Percentiles rank a stretch among this genome's conserved stretches.
Conservation (phyloP, 2,329 filamentous ascomycete species). For the Aureobasidium mangrovei region DNA sequence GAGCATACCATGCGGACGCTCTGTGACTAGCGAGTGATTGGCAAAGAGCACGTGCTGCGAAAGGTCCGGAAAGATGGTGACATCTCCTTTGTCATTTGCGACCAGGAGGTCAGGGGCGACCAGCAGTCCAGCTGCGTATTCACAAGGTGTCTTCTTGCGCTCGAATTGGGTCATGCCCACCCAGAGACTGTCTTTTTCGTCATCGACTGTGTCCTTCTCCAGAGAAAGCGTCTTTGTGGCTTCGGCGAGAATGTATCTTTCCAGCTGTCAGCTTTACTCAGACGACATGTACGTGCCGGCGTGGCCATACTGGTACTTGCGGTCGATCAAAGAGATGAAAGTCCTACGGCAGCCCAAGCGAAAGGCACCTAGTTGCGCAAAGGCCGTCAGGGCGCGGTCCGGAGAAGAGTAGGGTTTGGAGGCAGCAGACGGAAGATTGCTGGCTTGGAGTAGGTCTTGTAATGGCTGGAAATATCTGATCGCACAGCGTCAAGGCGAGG, state of each 20-base stretch:
- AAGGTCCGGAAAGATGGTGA: constrained; percentile 19
- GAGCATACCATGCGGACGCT: neutral
- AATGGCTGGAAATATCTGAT: constrained; percentile 19
- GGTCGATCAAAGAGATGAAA: constrained; percentile 47
- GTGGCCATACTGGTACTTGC: constrained; percentile 41
- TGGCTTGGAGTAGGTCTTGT: constrained; percentile 15
- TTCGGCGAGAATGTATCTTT: constrained; percentile 43
- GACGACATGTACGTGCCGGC: constrained; percentile 26
- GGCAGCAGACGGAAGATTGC: constrained; percentile 18
- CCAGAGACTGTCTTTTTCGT: constrained; percentile 23
- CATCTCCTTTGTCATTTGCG: constrained; percentile 19
- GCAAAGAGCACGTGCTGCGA: constrained; percentile 27
- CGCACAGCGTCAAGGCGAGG: no score
- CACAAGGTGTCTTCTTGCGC: constrained; percentile 20
- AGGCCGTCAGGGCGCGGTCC: constrained; percentile 35
- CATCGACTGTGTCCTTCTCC: constrained; percentile 21
- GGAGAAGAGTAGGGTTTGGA: constrained; percentile 21
- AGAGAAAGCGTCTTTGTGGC: constrained; percentile 42
- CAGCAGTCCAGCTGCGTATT: constrained; percentile 23
- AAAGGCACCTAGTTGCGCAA: constrained; percentile 44
- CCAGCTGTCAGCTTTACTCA: neutral
- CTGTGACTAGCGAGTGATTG: constrained; percentile 23
- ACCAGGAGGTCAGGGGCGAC: neutral
- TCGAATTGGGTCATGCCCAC: constrained; percentile 24
- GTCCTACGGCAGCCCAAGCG: constrained; percentile 39